These are phyloP conservation scores for Sarcodon aspratus DNA, from an alignment of 768 basidiomycete genomes.

Conservation along the genomic window DNA sequence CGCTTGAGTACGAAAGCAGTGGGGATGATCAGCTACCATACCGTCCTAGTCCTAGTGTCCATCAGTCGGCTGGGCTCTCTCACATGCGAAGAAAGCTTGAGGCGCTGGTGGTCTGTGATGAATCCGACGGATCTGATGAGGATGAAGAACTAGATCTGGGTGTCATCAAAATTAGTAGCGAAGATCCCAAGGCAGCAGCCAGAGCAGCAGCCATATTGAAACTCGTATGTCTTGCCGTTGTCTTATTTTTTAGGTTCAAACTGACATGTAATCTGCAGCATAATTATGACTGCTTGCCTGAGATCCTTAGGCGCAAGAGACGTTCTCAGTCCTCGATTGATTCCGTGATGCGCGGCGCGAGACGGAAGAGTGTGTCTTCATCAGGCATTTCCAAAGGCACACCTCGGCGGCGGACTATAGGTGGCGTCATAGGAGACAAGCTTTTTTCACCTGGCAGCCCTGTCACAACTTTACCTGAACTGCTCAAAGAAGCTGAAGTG, in stretches of 20 bases:
- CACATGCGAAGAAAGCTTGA: not conserved
- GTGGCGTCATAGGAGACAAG: conserved; percentile 33
- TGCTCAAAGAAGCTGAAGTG: conserved; percentile 48
- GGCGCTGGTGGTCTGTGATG: not conserved
- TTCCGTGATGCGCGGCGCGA: conserved; percentile 10
- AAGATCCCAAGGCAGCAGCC: conserved; percentile 79
- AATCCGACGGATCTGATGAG: conserved; percentile 15
- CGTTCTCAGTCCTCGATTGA: conserved; percentile 7
- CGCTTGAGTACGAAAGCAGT: no score
- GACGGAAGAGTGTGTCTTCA: conserved; percentile 23
- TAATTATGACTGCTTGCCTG: conserved; percentile 76
- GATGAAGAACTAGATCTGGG: conserved; percentile 33
- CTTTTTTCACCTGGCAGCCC: conserved; percentile 48
- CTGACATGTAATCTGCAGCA: conserved; percentile 33
- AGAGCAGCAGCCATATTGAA: conserved; percentile 90
- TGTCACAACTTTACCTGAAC: conserved; percentile 37
- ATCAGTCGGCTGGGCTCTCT: no score
- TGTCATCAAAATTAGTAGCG: conserved; percentile 78
- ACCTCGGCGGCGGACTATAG: conserved; percentile 18
- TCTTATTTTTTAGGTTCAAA: conserved; percentile 1
- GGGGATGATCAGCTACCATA: no score
- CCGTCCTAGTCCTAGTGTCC: no score
- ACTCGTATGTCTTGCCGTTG: conserved; percentile 39
- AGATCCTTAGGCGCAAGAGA: conserved; percentile 15
- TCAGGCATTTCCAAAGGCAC: conserved; percentile 18